Conservation (phyloP, 768 basidiomycete species). For the Tephrocybe sp. region DNA sequence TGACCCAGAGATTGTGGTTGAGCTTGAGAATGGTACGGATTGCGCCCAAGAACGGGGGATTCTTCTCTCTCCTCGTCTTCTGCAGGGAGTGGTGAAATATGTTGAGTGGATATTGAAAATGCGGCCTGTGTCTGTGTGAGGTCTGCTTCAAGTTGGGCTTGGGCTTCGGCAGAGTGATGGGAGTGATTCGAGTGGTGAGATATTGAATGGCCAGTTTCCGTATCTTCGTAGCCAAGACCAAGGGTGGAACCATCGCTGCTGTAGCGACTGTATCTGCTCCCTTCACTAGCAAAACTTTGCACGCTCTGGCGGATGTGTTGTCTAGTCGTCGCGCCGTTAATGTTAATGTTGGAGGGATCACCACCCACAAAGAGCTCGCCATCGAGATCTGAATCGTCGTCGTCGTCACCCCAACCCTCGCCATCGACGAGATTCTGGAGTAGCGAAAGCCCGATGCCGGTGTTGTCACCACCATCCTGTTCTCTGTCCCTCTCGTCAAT, state of each 20-base stretch:
- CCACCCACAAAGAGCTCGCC: not conserved
- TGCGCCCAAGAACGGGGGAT: conserved; percentile 1
- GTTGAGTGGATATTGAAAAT: not conserved
- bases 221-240: conserved; percentile 15
- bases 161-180: not conserved
- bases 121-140: conserved; percentile 8
- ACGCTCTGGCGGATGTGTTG: no score
- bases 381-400: conserved; percentile 18
- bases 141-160: conserved; percentile 11
- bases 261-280: conserved; percentile 14
- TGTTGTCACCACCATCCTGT: conserved; percentile 43
- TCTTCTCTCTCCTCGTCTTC: conserved; percentile 1
- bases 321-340: not conserved
- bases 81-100: not conserved
- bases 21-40: not conserved
- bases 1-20: not conserved
- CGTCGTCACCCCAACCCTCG: conserved; percentile 26
- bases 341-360: not conserved
- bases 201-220: conserved; percentile 15
- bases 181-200: not conserved
- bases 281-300: conserved; percentile 19
- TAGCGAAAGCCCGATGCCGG: conserved; percentile 68
- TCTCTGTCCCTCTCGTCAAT: no score
- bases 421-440: conserved; percentile 46
- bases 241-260: conserved; percentile 12